Conservation (phyloP, 805 yeast genomes). For the Saccharomyces paradoxus region DNA sequence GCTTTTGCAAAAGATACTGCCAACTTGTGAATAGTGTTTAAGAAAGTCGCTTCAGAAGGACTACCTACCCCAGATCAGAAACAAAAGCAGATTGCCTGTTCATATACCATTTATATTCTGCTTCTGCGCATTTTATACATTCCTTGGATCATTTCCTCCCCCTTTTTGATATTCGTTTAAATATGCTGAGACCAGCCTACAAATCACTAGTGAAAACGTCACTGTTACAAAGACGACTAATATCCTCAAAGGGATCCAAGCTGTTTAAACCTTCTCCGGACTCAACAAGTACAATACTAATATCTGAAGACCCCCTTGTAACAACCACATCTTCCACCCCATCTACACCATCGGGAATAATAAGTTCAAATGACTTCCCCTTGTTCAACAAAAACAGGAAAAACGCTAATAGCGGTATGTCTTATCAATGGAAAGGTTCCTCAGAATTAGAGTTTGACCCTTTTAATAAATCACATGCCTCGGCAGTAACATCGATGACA, state of each 20-base stretch:
- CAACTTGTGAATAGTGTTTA: not conserved
- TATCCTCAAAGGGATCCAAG: conserved; percentile 12
- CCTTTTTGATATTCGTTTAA: conserved; percentile 1
- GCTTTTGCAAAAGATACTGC: not conserved
- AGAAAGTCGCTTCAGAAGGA: not conserved
- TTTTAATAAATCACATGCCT: conserved; percentile 21
- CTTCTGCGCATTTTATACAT: not conserved
- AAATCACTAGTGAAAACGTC: conserved; percentile 7
- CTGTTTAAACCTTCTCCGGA: conserved; percentile 9
- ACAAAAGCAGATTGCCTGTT: not conserved
- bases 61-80: not conserved
- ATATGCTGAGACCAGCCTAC: conserved; percentile 10
- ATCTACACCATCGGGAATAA: not conserved
- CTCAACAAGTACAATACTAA: conserved; percentile 1
- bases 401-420: conserved; percentile 1
- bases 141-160: not conserved
- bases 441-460: conserved; percentile 13
- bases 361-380: not conserved
- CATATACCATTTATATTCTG: not conserved
- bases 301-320: not conserved
- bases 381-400: not conserved
- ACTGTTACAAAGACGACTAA: conserved; percentile 9
- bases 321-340: not conserved
- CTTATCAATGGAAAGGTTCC: conserved; percentile 8
- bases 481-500: conserved; percentile 9